Evolutionary conservation across 805 yeast species (phyloP).

Genomic region (Tetrapisispora nanseiensis): DNA sequence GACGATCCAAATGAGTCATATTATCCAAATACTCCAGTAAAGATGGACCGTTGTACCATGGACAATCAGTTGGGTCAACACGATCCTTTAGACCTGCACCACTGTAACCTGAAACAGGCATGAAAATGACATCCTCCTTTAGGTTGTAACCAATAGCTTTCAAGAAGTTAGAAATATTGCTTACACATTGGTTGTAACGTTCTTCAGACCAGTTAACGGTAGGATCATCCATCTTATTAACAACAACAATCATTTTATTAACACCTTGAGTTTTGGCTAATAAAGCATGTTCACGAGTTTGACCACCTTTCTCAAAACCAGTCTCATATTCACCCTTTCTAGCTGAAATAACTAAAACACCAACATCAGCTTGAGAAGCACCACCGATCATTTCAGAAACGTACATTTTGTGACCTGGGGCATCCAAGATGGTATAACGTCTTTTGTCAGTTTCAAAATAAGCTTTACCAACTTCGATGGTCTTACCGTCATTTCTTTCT

Average conservation of each 20-base stretch:
- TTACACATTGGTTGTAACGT: conserved; percentile 90
- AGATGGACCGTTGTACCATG: conserved; percentile 94
- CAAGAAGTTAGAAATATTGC: conserved; percentile 67
- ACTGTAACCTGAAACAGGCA: conserved; percentile 98
- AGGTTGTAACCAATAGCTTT: conserved; percentile 80
- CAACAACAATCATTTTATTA: conserved; percentile 82
- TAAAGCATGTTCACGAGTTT: conserved; percentile 95
- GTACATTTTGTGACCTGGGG: conserved; percentile 99
- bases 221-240: conserved; percentile 98
- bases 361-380: conserved; percentile 99
- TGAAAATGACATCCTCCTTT: conserved; percentile 75
- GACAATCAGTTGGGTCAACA: conserved; percentile 57
- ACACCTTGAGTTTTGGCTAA: conserved; percentile 98
- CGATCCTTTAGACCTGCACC: conserved; percentile 94
- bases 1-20: conserved; percentile 76
- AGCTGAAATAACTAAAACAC: conserved; percentile 92
- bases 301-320: conserved; percentile 98
- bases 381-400: conserved; percentile 99
- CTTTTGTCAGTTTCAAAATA: conserved; percentile 96
- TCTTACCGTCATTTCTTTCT: conserved; percentile 97
- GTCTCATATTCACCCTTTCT: conserved; percentile 99
- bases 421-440: conserved; percentile 95
- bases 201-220: conserved; percentile 94
- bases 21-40: conserved; percentile 80
- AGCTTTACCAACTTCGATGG: conserved; percentile 97